These are phyloP conservation scores for Eutrema salsugineum DNA, from an alignment of 441 rosid genomes.

Conservation along the genomic window DNA sequence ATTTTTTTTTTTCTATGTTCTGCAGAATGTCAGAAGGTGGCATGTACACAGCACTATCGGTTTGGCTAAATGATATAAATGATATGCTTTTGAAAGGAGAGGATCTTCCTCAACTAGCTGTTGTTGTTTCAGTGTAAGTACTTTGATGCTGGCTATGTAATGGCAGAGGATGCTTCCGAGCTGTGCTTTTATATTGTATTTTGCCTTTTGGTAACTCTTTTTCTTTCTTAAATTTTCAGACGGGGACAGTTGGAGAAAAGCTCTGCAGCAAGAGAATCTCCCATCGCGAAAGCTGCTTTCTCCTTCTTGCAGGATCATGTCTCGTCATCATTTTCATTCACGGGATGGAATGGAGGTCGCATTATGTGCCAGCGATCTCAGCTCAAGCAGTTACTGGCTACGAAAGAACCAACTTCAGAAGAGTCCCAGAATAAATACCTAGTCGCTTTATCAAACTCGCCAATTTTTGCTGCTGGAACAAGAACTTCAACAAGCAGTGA, in stretches of 20 bases:
- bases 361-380: conserved; percentile 81
- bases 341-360: conserved; percentile 87
- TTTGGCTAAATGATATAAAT: conserved; percentile 73
- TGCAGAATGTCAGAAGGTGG: conserved; percentile 94
- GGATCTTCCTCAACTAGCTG: conserved; percentile 83
- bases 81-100: conserved; percentile 51
- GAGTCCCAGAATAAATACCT: conserved; percentile 36
- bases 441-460: conserved; percentile 56
- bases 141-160: not conserved
- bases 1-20: conserved; percentile 23
- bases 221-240: conserved; percentile 35
- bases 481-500: conserved; percentile 35
- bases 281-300: conserved; percentile 58
- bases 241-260: conserved; percentile 72
- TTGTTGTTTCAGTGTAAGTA: conserved; percentile 86
- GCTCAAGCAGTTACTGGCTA: conserved; percentile 59
- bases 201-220: conserved; percentile 4
- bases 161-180: not conserved
- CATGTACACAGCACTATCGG: conserved; percentile 67
- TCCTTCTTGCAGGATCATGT: conserved; percentile 65
- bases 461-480: conserved; percentile 39
- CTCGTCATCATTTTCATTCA: conserved; percentile 63
- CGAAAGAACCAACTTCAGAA: conserved; percentile 45
- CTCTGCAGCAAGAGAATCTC: conserved; percentile 52
- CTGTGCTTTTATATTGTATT: not conserved